A percentile compares a stretch with the other conserved stretches of the same genome.
Evolutionary conservation across 2,329 filamentous ascomycete species (phyloP).

Genomic region (Helicocarpus griseus): DNA sequence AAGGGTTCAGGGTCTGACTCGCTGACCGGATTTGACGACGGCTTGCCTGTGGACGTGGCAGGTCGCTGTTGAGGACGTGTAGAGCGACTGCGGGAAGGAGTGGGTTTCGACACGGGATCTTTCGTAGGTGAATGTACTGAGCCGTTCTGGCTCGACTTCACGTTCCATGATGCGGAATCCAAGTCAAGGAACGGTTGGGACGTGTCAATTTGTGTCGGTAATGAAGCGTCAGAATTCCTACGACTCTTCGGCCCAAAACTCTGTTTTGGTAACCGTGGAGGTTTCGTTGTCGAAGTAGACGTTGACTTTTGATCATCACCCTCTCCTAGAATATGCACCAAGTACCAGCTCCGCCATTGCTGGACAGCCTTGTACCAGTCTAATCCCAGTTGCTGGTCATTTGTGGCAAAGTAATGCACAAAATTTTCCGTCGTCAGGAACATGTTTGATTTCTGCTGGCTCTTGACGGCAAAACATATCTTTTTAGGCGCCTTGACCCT

Average conservation of each 20-base stretch:
- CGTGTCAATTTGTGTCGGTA: slow-evolving; percentile 53
- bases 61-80: not conserved
- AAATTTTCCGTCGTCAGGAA: slow-evolving; percentile 78
- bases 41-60: not conserved
- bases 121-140: slow-evolving; percentile 20
- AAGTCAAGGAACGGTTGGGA: slow-evolving; percentile 60
- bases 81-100: not conserved
- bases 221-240: slow-evolving; percentile 11
- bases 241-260: slow-evolving; percentile 17
- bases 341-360: slow-evolving; percentile 82
- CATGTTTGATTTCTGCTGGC: slow-evolving; percentile 76
- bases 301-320: slow-evolving; percentile 30
- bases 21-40: not conserved
- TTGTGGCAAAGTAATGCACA: slow-evolving; percentile 83
- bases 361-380: slow-evolving; percentile 64
- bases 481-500: slow-evolving; percentile 75
- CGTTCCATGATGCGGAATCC: slow-evolving; percentile 22
- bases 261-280: slow-evolving; percentile 12
- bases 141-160: slow-evolving; percentile 39
- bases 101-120: not conserved
- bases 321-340: slow-evolving; percentile 61
- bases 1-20: slow-evolving; percentile 22
- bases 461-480: slow-evolving; percentile 80
- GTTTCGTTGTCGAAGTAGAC: slow-evolving; percentile 24
- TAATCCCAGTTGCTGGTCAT: slow-evolving; percentile 57